Evolutionary conservation across 495 filamentous ascomycete species (phyloP), one percentile per base, ranked within the genome.

Genomic region (Delitschia confertaspora): DNA sequence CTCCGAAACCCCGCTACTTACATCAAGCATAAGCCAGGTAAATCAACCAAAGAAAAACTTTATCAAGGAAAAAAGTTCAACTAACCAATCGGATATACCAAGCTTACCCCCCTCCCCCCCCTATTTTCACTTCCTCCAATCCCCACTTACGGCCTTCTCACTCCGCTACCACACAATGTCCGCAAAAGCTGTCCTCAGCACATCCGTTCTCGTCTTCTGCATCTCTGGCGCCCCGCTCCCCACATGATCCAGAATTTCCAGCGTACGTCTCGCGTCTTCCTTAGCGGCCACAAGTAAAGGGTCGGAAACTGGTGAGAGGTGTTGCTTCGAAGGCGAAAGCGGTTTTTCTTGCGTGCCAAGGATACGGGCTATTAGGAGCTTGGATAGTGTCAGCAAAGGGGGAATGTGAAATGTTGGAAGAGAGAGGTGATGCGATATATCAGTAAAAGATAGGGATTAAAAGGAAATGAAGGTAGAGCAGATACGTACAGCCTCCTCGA

Each of bases 401-500:
- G 10, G 14, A 17, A 14, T 20, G 13, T n/a, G 16, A 38, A 45
- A 23, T 18, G 13, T 33, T 33, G 13, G 5, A 14, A 5, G 18
- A 4, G n/a, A n/a, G n/a, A n/a, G n/a, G n/a, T n/a, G n/a, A n/a
- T n/a, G n/a, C n/a, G n/a, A n/a, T n/a, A n/a, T n/a, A n/a, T n/a
- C 23, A 20, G 13, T 7, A 2, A 16, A 19, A 20, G 26, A 11
- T 3, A 2, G 33, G 11, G 21, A 19, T 23, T n/a, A 23, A 22
- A 51, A 17, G 21, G 11, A 8, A 45, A 2, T 6, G 27, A 17
- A 36, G 23, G 11, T 4, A 21, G 2, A 21, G 17, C 4, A 32
- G 19, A 24, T 4, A 51, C 74, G 69, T 55, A 80, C 60, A 17
- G 77, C 78, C 59, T 83, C 79, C 32, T 82, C 62, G 56, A 85